Evolutionary conservation across 495 filamentous ascomycete species (phyloP).

Genomic region (Paragyromitra xinjiangensis): DNA sequence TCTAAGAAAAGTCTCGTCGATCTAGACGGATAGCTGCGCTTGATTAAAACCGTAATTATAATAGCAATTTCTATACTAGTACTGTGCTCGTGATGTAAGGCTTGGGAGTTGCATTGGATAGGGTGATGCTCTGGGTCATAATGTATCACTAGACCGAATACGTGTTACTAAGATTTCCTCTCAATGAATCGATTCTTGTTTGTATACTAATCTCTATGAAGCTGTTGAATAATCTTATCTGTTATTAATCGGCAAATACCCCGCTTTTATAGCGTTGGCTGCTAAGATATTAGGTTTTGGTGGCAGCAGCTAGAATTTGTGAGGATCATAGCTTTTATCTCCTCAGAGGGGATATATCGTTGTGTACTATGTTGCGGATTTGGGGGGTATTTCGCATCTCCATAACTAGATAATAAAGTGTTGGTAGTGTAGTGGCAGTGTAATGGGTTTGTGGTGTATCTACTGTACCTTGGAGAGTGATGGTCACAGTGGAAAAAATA

Average conservation of each 20-base stretch:
- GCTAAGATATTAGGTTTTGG: no score
- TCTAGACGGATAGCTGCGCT: neutral
- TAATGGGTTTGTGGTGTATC: neutral
- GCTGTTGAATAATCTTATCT: neutral
- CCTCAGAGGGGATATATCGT: neutral
- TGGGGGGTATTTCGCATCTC: neutral
- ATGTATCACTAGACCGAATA: neutral
- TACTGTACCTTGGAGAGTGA: no score
- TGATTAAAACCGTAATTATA: neutral
- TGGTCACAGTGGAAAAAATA: neutral
- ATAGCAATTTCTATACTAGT: neutral
- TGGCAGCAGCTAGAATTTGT: neutral
- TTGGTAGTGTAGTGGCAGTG: constrained; percentile 1
- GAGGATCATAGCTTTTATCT: neutral
- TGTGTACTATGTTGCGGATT: neutral
- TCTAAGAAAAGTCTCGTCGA: neutral
- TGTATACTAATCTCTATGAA: neutral
- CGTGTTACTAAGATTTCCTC: neutral
- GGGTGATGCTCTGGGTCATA: neutral
- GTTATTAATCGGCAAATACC: neutral
- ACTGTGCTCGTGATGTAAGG: neutral
- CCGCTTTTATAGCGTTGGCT: neutral
- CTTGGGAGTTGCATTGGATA: neutral
- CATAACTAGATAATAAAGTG: neutral
- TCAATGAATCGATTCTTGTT: neutral